A percentile compares a stretch with the other conserved stretches of the same genome.
These are phyloP conservation scores for Ogataea ganodermae DNA, from an alignment of 805 yeast species.

Conservation along the genomic window DNA sequence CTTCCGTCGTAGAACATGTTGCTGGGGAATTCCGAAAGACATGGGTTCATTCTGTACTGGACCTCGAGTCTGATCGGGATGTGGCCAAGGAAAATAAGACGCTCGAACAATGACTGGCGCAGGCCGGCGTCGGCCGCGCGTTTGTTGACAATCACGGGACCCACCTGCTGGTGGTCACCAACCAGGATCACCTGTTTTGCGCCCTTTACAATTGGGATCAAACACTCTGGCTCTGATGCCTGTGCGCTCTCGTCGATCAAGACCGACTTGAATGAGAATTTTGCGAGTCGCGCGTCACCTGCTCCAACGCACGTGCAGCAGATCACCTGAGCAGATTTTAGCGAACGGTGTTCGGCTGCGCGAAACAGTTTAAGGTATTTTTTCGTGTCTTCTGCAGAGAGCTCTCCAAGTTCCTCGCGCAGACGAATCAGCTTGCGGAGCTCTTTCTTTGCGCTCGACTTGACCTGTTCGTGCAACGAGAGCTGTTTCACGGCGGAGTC, in stretches of 20 bases:
- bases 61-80: constrained; percentile 84
- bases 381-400: constrained; percentile 55
- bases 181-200: constrained; percentile 84
- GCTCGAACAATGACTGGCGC: constrained; percentile 82
- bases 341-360: constrained; percentile 49
- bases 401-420: constrained; percentile 68
- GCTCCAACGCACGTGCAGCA: constrained; percentile 95
- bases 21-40: constrained; percentile 81
- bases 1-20: constrained; percentile 92
- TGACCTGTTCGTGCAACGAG: constrained; percentile 57
- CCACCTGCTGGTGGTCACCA: constrained; percentile 95
- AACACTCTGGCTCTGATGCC: constrained; percentile 88
- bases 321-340: constrained; percentile 70
- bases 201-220: constrained; percentile 87
- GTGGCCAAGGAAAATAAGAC: constrained; percentile 80
- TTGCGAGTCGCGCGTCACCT: constrained; percentile 65
- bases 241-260: constrained; percentile 93
- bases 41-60: constrained; percentile 95
- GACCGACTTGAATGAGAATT: constrained; percentile 68
- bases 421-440: constrained; percentile 59
- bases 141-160: constrained; percentile 83
- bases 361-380: constrained; percentile 44
- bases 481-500: constrained; percentile 61
- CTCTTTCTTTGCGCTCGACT: constrained; percentile 50
- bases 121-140: constrained; percentile 87